Base-by-base conservation (phyloP, 495 filamentous ascomycete species). In the Ascodesmis nigricans region DNA sequence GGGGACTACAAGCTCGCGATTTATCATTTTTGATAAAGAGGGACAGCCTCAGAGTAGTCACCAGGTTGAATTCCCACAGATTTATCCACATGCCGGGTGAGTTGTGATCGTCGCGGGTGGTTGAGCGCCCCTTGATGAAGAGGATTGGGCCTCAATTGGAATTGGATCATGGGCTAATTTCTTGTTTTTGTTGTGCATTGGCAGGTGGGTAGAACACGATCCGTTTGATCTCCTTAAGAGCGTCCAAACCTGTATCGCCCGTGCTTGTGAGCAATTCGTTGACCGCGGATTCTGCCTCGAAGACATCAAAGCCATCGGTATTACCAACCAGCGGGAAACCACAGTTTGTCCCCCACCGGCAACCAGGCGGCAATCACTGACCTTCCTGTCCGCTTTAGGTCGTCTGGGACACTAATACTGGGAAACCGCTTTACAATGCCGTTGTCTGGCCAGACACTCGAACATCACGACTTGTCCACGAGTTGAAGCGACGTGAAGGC, bases 321-420 rank as follows among this genome's bases (percentile, higher is more conserved):
- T 95, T 54, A 91, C 83, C 38, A 91, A 78, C 57, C 84, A 95
- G 60, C 71, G 84, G 49, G 84, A 95, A 59, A 95, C 84, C 16
- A 80, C 74, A 0, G 59, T 51, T 42, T 18, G 39, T 30, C 29
- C 7, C 31, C 20, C 27, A 28, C 16, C 14, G 13, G 9, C 10
- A 29, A 10, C 22, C 14, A 5, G 13, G 22, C 16, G 15, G 23
- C 9, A 14, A 37, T 37, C 8, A 10, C 14, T 9, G 30, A 37
- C 5, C 11, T 10, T 10, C 44, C 33, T 29, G 4, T 28, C 21
- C 16, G 7, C 22, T 39, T 7, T 13, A 52, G 48, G 39, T 95
- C 5, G 75, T 83, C 14, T 95, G 84, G 84, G 81, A 95, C 52
- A 71, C 61, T 48, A 64, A 69, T 33, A 90, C 83, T 3, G 84